Evolutionary conservation across 2,329 filamentous ascomycete genomes (phyloP).

Genomic region (Apiospora saccharicola): DNA sequence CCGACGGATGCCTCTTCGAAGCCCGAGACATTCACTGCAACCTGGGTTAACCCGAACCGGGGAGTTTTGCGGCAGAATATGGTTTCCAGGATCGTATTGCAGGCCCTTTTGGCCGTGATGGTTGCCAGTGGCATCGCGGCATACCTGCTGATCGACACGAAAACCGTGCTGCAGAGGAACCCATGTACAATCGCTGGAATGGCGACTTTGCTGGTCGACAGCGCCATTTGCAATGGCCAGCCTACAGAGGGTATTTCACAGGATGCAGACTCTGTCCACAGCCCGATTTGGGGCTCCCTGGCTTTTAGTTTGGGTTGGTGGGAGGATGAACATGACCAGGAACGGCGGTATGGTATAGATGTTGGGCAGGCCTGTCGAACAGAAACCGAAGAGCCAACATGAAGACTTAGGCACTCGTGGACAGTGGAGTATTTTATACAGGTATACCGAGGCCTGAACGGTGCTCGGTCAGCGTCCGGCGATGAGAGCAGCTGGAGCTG

Average conservation of each 20-base stretch:
- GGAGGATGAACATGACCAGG: background rate
- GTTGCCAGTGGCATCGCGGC: conserved; percentile 21
- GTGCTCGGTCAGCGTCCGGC: too few relatives aligned
- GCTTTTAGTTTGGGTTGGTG: conserved; percentile 17
- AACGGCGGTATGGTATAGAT: conserved; percentile 21
- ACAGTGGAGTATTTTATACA: too few relatives aligned
- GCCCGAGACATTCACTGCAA: conserved; percentile 21
- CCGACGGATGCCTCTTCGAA: conserved; percentile 5
- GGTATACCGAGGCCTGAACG: too few relatives aligned
- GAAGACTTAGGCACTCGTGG: too few relatives aligned
- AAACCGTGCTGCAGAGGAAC: conserved; percentile 18
- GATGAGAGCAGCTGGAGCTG: too few relatives aligned
- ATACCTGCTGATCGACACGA: conserved; percentile 23
- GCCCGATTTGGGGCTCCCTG: conserved; percentile 12
- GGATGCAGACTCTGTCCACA: background rate
- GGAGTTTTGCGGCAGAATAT: conserved; percentile 25
- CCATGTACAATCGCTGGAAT: conserved; percentile 23
- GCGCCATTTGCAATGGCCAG: conserved; percentile 22
- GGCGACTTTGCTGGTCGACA: conserved; percentile 23
- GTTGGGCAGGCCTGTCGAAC: background rate
- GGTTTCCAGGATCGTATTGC: conserved; percentile 20
- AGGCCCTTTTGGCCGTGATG: conserved; percentile 21
- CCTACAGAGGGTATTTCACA: background rate
- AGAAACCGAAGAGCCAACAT: conserved; percentile 15
- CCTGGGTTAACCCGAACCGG: conserved; percentile 23